These are phyloP conservation scores for Physcia stellaris DNA, from an alignment of 495 filamentous ascomycete genomes.

Conservation along the genomic window DNA sequence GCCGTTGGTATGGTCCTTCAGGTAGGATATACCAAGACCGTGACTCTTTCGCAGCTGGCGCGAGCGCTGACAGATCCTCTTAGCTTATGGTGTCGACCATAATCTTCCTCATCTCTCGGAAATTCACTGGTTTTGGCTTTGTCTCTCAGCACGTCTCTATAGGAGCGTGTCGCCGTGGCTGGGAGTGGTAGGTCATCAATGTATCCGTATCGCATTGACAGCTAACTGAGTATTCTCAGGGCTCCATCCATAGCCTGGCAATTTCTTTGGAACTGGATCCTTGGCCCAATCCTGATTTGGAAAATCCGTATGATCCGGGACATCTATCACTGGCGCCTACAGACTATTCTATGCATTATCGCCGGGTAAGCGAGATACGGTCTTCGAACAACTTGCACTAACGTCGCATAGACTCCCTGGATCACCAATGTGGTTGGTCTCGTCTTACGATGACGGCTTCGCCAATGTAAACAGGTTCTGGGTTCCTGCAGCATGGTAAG, in stretches of 20 bases:
- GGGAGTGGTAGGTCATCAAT: conserved; percentile 47
- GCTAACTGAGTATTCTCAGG: conserved; percentile 14
- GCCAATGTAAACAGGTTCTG: conserved; percentile 37
- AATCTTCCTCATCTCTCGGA: conserved; percentile 52
- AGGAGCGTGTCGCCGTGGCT: conserved; percentile 32
- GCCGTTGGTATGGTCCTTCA: conserved; percentile 34
- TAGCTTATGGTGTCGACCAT: conserved; percentile 43
- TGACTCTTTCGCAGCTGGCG: not conserved
- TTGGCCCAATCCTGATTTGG: conserved; percentile 32
- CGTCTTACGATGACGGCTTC: conserved; percentile 42
- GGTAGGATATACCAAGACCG: conserved; percentile 17
- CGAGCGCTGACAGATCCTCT: conserved; percentile 1
- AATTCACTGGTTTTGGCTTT: conserved; percentile 46
- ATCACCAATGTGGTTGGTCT: conserved; percentile 50
- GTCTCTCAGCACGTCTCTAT: conserved; percentile 35
- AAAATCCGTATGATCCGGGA: conserved; percentile 40
- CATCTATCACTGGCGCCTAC: conserved; percentile 49
- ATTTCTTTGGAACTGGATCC: conserved; percentile 48
- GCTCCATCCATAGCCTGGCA: conserved; percentile 47
- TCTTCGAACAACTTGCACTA: not conserved
- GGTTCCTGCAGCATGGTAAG: conserved; percentile 41
- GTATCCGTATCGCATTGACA: not conserved
- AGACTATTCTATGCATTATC: conserved; percentile 46
- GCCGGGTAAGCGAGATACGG: conserved; percentile 31
- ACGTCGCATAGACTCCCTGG: conserved; percentile 38